Evolutionary conservation across 169 alveolate genomes (phyloP).

Genomic region (Sarcocystis neurona): DNA sequence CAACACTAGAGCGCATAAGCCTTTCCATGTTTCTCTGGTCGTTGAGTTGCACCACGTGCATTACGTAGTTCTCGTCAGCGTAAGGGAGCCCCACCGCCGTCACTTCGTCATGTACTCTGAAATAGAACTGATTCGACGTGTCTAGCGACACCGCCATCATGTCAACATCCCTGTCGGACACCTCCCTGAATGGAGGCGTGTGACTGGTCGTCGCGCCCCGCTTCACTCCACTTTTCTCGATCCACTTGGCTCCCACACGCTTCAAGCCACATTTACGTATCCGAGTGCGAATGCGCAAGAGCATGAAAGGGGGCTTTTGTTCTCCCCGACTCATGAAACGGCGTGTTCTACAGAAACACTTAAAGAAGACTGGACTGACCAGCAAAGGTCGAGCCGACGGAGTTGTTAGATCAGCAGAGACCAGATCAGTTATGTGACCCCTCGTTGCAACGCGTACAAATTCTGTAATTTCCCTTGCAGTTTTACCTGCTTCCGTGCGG

Average conservation of each 20-base stretch:
- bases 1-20: conserved; percentile 4
- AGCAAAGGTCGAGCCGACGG: conserved; percentile 20
- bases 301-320: conserved; percentile 25
- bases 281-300: background rate
- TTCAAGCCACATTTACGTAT: too few relatives aligned
- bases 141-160: conserved; percentile 44
- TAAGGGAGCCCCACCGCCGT: conserved; percentile 50
- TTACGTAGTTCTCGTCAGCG: conserved; percentile 23
- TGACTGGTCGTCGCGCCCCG: too few relatives aligned
- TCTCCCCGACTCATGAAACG: background rate
- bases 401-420: background rate
- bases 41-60: conserved; percentile 45
- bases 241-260: too few relatives aligned
- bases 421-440: conserved; percentile 40
- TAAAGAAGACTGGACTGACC: conserved; percentile 49
- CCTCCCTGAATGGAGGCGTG: too few relatives aligned
- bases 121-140: conserved; percentile 33
- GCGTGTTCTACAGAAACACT: conserved; percentile 30
- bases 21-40: conserved; percentile 14
- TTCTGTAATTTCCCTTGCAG: conserved; percentile 43
- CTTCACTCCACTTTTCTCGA: too few relatives aligned
- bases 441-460: conserved; percentile 40
- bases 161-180: background rate
- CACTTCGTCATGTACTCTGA: background rate
- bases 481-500: background rate